Percentiles rank a stretch among this genome's conserved stretches.
phyloP scores from a whole-genome alignment of 2,329 filamentous ascomycete genomes.

The Didymella pomorum region DNA sequence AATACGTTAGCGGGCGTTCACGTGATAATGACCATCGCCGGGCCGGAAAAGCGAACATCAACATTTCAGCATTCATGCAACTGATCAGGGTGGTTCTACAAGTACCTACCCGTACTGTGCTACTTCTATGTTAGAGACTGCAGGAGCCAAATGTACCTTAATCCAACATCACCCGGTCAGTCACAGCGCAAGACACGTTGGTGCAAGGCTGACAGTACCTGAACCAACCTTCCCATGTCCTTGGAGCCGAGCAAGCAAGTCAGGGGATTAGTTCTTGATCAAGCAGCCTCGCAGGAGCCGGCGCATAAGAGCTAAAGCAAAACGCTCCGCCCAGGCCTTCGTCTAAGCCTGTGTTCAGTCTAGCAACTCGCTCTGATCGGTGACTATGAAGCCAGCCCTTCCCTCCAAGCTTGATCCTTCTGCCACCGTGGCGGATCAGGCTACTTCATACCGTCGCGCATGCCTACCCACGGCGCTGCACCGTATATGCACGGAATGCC shows the following conservation, averaged over 20 bases:
- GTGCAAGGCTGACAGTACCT: conserved; percentile 25
- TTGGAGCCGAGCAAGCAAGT: conserved; percentile 16
- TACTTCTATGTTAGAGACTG: conserved; percentile 22
- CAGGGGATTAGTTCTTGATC: conserved; percentile 17
- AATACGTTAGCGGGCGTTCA: conserved; percentile 23
- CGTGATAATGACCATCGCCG: conserved; percentile 6
- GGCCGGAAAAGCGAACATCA: conserved; percentile 2
- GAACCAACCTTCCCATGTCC: conserved; percentile 5
- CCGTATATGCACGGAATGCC: conserved; percentile 34
- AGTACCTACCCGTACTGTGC: conserved; percentile 22
- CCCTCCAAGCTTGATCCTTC: conserved; percentile 27
- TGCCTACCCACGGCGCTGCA: conserved; percentile 28
- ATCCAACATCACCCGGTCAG: conserved; percentile 26
- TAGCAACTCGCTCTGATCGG: conserved; percentile 19
- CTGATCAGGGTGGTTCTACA: conserved; percentile 11
- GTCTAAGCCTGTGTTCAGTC: conserved; percentile 11
- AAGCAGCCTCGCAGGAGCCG: conserved; percentile 20
- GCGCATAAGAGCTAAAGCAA: conserved; percentile 17
- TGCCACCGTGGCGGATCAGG: conserved; percentile 39
- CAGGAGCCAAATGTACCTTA: conserved; percentile 38
- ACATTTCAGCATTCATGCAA: conserved; percentile 4
- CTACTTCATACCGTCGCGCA: conserved; percentile 29
- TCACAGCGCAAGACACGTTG: conserved; percentile 2
- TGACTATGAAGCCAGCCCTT: conserved; percentile 13
- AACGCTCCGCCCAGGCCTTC: conserved; percentile 11